A percentile compares a stretch with the other conserved stretches of the same genome.
Conservation (phyloP, 306 rosid genomes). For the Adenanthera pavonina region DNA sequence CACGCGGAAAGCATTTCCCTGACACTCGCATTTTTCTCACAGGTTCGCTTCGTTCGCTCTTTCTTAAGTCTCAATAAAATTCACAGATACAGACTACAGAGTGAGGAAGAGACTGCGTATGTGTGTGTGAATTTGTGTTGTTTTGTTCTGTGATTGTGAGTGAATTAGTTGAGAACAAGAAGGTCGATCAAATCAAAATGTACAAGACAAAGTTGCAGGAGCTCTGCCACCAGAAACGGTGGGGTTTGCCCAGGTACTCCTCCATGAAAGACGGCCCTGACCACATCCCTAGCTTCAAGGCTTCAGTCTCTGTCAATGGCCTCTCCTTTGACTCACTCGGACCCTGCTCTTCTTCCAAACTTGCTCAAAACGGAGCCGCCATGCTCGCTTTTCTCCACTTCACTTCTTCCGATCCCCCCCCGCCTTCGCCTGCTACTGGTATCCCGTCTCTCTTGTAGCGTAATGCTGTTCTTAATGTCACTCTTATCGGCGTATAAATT, state of each 20-base stretch:
- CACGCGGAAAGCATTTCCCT: constrained; percentile 5
- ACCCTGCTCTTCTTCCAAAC: constrained; percentile 53
- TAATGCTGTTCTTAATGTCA: not conserved
- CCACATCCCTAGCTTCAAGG: constrained; percentile 61
- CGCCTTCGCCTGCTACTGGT: constrained; percentile 16
- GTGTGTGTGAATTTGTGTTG: not conserved
- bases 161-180: not conserved
- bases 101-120: not conserved
- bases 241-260: constrained; percentile 59
- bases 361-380: constrained; percentile 71
- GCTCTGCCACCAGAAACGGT: constrained; percentile 60
- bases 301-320: constrained; percentile 59
- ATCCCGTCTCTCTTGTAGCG: not conserved
- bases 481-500: not conserved
- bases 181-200: constrained; percentile 45
- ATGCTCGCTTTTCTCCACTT: constrained; percentile 57
- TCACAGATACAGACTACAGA: not conserved
- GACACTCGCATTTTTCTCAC: not conserved
- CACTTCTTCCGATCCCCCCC: constrained; percentile 30
- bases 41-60: not conserved
- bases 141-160: not conserved
- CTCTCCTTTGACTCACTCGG: constrained; percentile 42
- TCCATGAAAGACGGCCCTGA: constrained; percentile 58
- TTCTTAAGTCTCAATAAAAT: not conserved
- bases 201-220: constrained; percentile 69